Conservation (phyloP, 1,139 yeast species). For the Candida sanyaensis region DNA sequence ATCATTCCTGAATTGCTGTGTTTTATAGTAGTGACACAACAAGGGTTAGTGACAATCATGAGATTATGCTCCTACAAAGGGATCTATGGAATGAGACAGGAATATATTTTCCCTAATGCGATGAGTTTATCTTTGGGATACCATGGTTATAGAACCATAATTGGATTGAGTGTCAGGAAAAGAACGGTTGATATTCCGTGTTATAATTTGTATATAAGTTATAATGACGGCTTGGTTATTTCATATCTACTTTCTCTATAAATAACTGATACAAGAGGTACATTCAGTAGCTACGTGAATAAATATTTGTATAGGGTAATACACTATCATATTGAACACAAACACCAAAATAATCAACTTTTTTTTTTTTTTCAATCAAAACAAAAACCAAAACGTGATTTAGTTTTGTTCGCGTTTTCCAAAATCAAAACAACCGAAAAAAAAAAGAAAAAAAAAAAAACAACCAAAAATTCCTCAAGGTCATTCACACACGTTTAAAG, state of each 20-base stretch:
- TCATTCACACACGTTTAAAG: too few species aligned
- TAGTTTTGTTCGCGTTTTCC: too few species aligned
- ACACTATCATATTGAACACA: not conserved
- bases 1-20: conserved; percentile 58
- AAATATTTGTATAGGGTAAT: too few species aligned
- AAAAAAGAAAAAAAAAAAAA: too few species aligned
- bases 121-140: conserved; percentile 25
- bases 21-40: conserved; percentile 56
- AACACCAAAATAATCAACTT: not conserved
- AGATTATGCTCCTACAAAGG: conserved; percentile 61
- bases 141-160: conserved; percentile 33
- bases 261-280: not conserved
- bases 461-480: too few species aligned
- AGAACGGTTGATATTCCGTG: conserved; percentile 22
- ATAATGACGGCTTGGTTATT: conserved; percentile 36
- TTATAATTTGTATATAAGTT: conserved; percentile 29
- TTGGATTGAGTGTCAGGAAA: conserved; percentile 31
- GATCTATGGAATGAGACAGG: conserved; percentile 61
- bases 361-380: too few species aligned
- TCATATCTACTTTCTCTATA: conserved; percentile 22
- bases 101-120: conserved; percentile 52
- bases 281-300: too few species aligned
- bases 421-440: too few species aligned
- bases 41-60: conserved; percentile 58
- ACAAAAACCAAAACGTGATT: too few species aligned